Percentiles rank a stretch among this genome's conserved stretches.
These are phyloP conservation scores for Penicillium bialowiezense DNA, from an alignment of 495 filamentous ascomycete genomes.

Conservation along the genomic window DNA sequence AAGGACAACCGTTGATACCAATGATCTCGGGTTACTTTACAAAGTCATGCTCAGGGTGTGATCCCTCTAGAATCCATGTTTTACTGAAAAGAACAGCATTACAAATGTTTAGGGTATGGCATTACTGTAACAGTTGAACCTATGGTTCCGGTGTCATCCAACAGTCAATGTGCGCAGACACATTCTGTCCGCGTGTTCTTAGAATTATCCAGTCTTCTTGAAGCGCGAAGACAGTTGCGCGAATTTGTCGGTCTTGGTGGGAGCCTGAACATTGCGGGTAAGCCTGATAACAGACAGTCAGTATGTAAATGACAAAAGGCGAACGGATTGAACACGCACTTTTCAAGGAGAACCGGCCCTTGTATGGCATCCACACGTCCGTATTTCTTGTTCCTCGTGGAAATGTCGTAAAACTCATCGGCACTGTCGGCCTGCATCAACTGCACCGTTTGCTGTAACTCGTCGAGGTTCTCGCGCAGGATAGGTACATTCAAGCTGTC, in stretches of 20 bases:
- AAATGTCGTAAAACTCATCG: conserved; percentile 92
- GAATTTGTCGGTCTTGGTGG: conserved; percentile 59
- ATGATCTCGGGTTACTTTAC: neutral
- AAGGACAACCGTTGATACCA: conserved; percentile 6
- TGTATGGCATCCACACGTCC: conserved; percentile 86
- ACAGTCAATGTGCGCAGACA: neutral
- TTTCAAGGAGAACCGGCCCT: conserved; percentile 82
- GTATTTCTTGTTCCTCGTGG: conserved; percentile 85
- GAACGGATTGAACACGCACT: conserved; percentile 49
- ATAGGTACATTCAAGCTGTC: conserved; percentile 76
- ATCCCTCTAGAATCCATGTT: neutral
- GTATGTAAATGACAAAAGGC: conserved; percentile 10
- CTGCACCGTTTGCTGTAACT: conserved; percentile 84
- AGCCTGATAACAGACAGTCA: conserved; percentile 52
- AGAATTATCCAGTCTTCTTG: conserved; percentile 48
- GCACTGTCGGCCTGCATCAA: conserved; percentile 85
- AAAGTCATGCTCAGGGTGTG: neutral
- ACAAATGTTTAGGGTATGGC: neutral
- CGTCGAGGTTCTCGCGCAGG: conserved; percentile 81
- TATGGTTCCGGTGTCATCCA: neutral
- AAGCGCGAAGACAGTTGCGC: conserved; percentile 68
- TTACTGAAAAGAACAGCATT: neutral
- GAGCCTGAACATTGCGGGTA: conserved; percentile 59
- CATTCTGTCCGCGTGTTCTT: neutral
- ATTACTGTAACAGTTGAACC: neutral